Conservation (phyloP, 2,329 filamentous ascomycete genomes). For the Juglanconis sp. region DNA sequence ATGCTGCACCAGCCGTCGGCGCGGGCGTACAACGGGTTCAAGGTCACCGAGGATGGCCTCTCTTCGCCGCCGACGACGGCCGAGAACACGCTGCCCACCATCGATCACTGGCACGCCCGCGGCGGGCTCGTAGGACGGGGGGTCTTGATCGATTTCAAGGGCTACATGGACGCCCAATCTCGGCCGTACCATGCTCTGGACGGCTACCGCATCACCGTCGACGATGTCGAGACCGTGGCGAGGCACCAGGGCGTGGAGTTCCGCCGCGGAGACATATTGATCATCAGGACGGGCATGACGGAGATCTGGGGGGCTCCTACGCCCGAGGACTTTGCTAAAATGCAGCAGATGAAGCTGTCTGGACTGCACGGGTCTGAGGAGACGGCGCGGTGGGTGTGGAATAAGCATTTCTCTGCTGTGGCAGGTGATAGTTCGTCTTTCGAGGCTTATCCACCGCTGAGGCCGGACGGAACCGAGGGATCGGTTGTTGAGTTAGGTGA, state of each 20-base stretch:
- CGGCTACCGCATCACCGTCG: slow-evolving; percentile 17
- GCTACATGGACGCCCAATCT: slow-evolving; percentile 1
- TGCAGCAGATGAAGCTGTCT: slow-evolving; percentile 27
- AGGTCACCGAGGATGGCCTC: slow-evolving; percentile 34
- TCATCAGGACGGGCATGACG: slow-evolving; percentile 36
- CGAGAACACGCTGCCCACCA: slow-evolving; percentile 34
- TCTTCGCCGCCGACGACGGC: slow-evolving; percentile 23
- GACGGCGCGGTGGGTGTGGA: slow-evolving; percentile 64
- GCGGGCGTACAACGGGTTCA: slow-evolving; percentile 48
- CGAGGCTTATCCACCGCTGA: slow-evolving; percentile 58
- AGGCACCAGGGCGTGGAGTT: slow-evolving; percentile 32
- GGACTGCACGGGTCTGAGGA: slow-evolving; percentile 46
- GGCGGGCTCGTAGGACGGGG: slow-evolving; percentile 42
- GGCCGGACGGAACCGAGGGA: slow-evolving; percentile 35
- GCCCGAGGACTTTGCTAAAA: slow-evolving; percentile 31
- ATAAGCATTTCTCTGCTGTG: slow-evolving; percentile 65
- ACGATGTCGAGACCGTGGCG: slow-evolving; percentile 31
- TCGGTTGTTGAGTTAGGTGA: slow-evolving; percentile 35
- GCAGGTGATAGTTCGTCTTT: slow-evolving; percentile 62
- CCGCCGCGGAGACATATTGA: slow-evolving; percentile 35
- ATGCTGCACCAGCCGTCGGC: slow-evolving; percentile 41
- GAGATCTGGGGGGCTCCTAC: slow-evolving; percentile 38
- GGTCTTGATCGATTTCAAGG: slow-evolving; percentile 43
- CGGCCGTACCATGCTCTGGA: slow-evolving; percentile 9
- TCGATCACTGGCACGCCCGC: slow-evolving; percentile 28